These are phyloP conservation scores for Harringtonia lauricola DNA, from an alignment of 2,329 filamentous ascomycete species.

Conservation along the genomic window DNA sequence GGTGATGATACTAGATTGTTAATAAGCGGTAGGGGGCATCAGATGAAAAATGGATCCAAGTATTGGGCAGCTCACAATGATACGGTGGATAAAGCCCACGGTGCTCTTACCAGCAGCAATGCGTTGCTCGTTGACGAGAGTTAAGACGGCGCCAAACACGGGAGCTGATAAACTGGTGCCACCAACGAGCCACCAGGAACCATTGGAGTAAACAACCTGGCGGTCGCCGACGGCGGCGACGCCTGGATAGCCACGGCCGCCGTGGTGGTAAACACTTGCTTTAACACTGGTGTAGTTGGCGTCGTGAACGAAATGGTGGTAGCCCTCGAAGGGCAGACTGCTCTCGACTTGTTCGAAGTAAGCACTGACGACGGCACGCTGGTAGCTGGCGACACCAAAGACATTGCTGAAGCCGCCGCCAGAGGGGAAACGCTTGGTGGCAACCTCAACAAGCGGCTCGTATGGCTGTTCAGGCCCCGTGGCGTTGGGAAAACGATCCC, in stretches of 20 bases:
- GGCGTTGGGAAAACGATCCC: conserved; percentile 1
- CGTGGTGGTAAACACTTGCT: conserved; percentile 15
- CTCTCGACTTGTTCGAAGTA: conserved; percentile 4
- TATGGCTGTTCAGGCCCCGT: not conserved
- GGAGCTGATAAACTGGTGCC: conserved; percentile 29
- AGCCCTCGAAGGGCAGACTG: conserved; percentile 20
- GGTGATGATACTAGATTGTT: conserved; percentile 18
- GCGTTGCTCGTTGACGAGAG: conserved; percentile 44
- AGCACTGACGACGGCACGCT: conserved; percentile 13
- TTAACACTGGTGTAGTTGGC: conserved; percentile 8
- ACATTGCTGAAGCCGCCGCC: conserved; percentile 34
- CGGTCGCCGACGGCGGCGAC: conserved; percentile 14
- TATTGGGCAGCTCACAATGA: too few relatives aligned
- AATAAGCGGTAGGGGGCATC: too few relatives aligned
- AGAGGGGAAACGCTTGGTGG: conserved; percentile 17
- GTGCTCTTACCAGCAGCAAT: conserved; percentile 33
- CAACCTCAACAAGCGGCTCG: conserved; percentile 12
- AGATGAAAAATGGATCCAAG: too few relatives aligned
- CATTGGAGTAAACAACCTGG: not conserved
- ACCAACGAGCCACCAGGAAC: conserved; percentile 2
- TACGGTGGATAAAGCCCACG: conserved; percentile 25
- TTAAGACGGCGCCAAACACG: conserved; percentile 39
- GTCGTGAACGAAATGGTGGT: conserved; percentile 22
- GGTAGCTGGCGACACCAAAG: conserved; percentile 29
- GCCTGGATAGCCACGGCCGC: conserved; percentile 14